A percentile compares a stretch with the other conserved stretches of the same genome.
phyloP scores from a whole-genome alignment of 2,329 filamentous ascomycete genomes.

The Rutstroemia sp. region DNA sequence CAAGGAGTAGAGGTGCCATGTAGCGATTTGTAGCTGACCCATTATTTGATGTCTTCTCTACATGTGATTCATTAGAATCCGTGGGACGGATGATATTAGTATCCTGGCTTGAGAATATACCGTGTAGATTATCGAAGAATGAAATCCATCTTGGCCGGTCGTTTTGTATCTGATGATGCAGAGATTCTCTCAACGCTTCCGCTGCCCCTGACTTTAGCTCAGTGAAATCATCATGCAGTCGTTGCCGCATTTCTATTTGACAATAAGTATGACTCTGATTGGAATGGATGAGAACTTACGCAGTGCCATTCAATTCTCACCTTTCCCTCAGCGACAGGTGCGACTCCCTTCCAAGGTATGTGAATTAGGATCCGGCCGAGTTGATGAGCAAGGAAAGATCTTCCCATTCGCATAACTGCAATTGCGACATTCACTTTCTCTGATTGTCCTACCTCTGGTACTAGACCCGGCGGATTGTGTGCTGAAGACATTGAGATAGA shows the following conservation, averaged over 20 bases:
- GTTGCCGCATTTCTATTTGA: slow-evolving; percentile 12
- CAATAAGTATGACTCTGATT: neutral
- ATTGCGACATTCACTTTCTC: no score
- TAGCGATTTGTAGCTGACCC: no score
- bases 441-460: no score
- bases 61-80: no score
- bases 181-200: neutral
- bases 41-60: no score
- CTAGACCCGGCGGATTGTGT: no score
- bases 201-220: slow-evolving; percentile 8
- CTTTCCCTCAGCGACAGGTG: slow-evolving; percentile 5
- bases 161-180: neutral
- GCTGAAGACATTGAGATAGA: no score
- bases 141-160: no score
- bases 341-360: neutral
- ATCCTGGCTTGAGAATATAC: neutral
- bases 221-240: slow-evolving; percentile 13
- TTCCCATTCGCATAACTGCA: no score
- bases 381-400: neutral
- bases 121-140: no score
- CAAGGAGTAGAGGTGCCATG: no score
- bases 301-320: slow-evolving; percentile 8
- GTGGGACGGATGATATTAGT: no score
- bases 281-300: neutral
- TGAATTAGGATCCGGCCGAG: neutral